phyloP scores from a whole-genome alignment of 345 rosid species.

The Excoecaria agallocha region DNA sequence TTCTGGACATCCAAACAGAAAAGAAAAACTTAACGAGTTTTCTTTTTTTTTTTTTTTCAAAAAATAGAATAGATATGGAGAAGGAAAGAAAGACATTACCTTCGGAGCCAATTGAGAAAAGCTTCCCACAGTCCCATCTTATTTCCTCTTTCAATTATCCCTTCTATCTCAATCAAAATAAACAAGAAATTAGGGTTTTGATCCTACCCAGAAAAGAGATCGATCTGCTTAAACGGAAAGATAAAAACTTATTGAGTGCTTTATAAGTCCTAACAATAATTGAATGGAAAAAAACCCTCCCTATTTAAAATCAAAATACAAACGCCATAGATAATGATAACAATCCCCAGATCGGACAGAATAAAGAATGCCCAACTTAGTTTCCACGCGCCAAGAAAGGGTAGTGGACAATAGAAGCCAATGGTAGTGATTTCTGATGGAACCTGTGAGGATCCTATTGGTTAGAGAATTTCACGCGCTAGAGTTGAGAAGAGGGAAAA shows the following conservation, averaged over 20 bases:
- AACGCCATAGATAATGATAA: neutral
- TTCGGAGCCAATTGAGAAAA: conserved; percentile 40
- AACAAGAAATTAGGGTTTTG: conserved; percentile 17
- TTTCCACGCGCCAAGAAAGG: neutral
- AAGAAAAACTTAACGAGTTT: too few relatives aligned
- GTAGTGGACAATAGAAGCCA: neutral
- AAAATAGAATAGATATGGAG: neutral
- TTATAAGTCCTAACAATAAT: conserved; percentile 4
- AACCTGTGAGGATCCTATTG: neutral
- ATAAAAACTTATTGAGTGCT: neutral
- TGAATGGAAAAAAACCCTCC: conserved; percentile 28
- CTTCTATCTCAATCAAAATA: neutral
- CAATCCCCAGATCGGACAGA: neutral
- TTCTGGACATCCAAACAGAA: conserved; percentile 15
- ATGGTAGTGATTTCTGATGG: neutral
- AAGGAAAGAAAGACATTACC: conserved; percentile 9
- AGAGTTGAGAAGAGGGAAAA: neutral
- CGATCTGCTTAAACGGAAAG: neutral
- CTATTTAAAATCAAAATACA: conserved; percentile 10
- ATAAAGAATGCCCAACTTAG: neutral
- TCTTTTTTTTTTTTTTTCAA: too few relatives aligned
- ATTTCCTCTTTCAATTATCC: neutral
- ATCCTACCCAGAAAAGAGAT: neutral
- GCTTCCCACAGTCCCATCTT: conserved; percentile 41
- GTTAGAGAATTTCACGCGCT: neutral